Percentiles rank a stretch among this genome's conserved stretches.
These are phyloP conservation scores for Colletotrichum chlorophyti DNA, from an alignment of 2,329 filamentous ascomycete genomes.

Conservation along the genomic window DNA sequence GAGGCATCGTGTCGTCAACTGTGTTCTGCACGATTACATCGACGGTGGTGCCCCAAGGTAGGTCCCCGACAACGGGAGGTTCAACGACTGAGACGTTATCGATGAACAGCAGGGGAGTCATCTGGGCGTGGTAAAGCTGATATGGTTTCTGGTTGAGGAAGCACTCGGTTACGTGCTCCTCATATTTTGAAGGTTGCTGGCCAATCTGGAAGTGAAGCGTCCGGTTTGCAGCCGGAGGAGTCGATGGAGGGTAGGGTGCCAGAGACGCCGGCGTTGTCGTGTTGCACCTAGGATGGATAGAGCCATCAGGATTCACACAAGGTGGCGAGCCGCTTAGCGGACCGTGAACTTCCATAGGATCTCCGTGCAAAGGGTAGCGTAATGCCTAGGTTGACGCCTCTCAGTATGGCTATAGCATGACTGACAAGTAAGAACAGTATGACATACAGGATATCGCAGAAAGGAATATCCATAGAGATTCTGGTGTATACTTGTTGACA, in stretches of 20 bases:
- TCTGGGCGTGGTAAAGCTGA: slow-evolving; percentile 35
- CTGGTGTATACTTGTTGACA: slow-evolving; percentile 56
- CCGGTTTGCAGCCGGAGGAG: neutral
- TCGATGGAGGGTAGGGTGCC: neutral
- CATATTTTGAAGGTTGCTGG: slow-evolving; percentile 1
- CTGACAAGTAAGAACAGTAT: neutral
- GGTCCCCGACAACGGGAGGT: neutral
- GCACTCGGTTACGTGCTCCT: slow-evolving; percentile 5
- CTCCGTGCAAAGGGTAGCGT: slow-evolving; percentile 4
- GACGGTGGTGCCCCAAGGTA: slow-evolving; percentile 44
- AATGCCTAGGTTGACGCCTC: neutral
- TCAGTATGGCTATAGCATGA: neutral
- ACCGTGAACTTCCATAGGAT: slow-evolving; percentile 1
- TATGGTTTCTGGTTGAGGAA: slow-evolving; percentile 11
- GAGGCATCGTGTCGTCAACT: slow-evolving; percentile 9
- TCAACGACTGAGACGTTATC: slow-evolving; percentile 42
- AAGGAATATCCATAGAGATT: slow-evolving; percentile 59
- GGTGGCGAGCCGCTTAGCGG: neutral
- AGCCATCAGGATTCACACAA: slow-evolving; percentile 1
- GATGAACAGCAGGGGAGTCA: slow-evolving; percentile 48
- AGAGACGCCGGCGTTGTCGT: neutral
- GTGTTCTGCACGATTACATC: slow-evolving; percentile 29
- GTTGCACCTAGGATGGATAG: neutral
- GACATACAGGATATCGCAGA: slow-evolving; percentile 37
- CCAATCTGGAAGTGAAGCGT: slow-evolving; percentile 5